These are phyloP conservation scores for Salvia rosmarinus DNA, from an alignment of 257 asterid species.

Conservation along the genomic window DNA sequence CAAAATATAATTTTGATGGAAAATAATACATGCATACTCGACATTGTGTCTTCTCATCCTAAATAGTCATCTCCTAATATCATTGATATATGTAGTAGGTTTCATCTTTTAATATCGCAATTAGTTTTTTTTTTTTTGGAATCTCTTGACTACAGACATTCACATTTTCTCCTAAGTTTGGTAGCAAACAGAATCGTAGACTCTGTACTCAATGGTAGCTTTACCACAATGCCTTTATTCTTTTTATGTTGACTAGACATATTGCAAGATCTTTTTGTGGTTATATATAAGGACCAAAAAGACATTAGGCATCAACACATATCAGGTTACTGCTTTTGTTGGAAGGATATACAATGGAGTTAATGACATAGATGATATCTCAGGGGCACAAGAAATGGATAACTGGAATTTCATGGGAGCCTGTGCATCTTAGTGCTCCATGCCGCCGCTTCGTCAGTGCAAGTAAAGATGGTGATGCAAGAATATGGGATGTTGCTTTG, in stretches of 20 bases:
- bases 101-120: constrained; percentile 3
- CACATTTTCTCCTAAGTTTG: constrained; percentile 5
- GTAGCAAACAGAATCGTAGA: neutral
- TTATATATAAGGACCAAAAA: neutral
- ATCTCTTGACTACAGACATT: neutral
- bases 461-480: constrained; percentile 99
- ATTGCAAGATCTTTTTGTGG: neutral
- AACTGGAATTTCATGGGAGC: constrained; percentile 98
- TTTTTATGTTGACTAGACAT: constrained; percentile 12
- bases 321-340: constrained; percentile 18
- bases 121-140: neutral
- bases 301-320: constrained; percentile 1
- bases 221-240: neutral
- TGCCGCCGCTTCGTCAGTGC: constrained; percentile 92
- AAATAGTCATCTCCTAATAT: neutral
- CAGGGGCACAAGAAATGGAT: constrained; percentile 99
- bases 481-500: constrained; percentile 86
- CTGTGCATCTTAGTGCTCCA: constrained; percentile 87
- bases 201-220: constrained; percentile 4
- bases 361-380: constrained; percentile 32
- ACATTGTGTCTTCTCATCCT: neutral
- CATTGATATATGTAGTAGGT: constrained; percentile 3
- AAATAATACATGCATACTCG: neutral
- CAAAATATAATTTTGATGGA: constrained; percentile 4
- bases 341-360: constrained; percentile 9